Evolutionary conservation across 2,329 filamentous ascomycete species (phyloP), one percentile per base, ranked within the genome.

Genomic region (Colletotrichum phormii): DNA sequence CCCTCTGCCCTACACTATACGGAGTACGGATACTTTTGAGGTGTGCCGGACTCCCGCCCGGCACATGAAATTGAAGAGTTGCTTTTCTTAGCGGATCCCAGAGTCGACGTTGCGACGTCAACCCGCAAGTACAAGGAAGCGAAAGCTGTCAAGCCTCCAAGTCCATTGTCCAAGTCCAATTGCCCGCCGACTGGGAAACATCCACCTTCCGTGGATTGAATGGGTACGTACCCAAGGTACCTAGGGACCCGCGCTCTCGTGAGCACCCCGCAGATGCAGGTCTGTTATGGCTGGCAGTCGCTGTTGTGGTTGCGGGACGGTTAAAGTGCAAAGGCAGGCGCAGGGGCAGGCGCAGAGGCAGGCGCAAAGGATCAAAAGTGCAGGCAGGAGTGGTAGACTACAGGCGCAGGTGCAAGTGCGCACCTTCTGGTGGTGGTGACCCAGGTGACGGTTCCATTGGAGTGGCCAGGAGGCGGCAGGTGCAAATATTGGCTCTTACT

Each of bases 401-500:
- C 26, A 29, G 24, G 12, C 26, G 12, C 22, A 63, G 42, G 42
- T 53, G 60, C 60, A 24, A 53, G 51, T 26, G 46, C 46, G 51
- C 26, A 42, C 42, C 42, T 9, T 29, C 60, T 62, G 26, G 42
- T 51, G 26, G 60, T 51, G 60, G 46, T 63, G 60, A 31, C 60
- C 60, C 26, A 63, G 42, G n/a, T n/a, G 42, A 12, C 13, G 60
- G 37, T 35, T 33, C 60, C 42, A 51, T 62, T 62, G 60, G 59
- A n/a, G 8, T 51, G 42, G 29, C 26, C 37, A 42, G 37, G 29
- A 46, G 18, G 42, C 42, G 60, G 57, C 37, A 58, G 29, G 51
- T 18, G 35, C 53, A 58, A 53, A 64, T 11, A 55, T 55, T 22
- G 42, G 37, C 55, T 69, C 46, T 13, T 61, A 46, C 33, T 46